Evolutionary conservation across 306 rosid species (phyloP), one percentile per base, ranked within the genome.

Genomic region (Pterocarpus santalinus): DNA sequence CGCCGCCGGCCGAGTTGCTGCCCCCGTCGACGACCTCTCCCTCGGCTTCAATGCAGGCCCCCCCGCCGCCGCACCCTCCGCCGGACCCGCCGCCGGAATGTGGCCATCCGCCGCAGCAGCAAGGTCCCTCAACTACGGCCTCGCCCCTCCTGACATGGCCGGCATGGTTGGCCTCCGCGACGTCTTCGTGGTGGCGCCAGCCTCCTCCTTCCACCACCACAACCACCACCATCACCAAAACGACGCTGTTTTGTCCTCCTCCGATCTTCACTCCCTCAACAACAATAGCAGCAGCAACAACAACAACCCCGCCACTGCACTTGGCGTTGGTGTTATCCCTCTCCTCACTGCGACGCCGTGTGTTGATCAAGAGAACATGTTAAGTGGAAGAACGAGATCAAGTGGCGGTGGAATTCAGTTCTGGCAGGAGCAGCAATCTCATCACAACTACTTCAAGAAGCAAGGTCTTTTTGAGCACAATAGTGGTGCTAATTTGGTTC

Each of bases 11-110:
- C 22, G 61, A 55, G 57, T 51, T 15, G 66, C 91, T 47, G 85
- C 65, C 15, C 89, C 94, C 4, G 57, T 33, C 2, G 92, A 93
- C 81, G 97, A 90, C 4, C 94, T 95, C 46, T 95, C 95, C 0
- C 93, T 95, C 41, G 97, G 99, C 63, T 95, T 95, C 94, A 95
- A 95, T 91, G 97, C 97, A 1, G 91, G 73, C 35, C 92, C 97
- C 12, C 0, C 92, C 49, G 58, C 90, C 12, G 76, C 86, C 8
- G 57, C 86, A 67, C 72, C 80, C 0, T 33, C 72, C 66, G 15
- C 95, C 86, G 92, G 91, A 72, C 75, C 91, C 72, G 3, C 89
- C 72, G 2, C 91, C 51, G 81, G 92, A 10, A 35, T 85, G 69
- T 91, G 91, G 94, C 33, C 89, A 4, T 55, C 61, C 53, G 9